These are phyloP conservation scores for Corrigiola litoralis DNA, from an alignment of 179 eudicot species.

Conservation along the genomic window DNA sequence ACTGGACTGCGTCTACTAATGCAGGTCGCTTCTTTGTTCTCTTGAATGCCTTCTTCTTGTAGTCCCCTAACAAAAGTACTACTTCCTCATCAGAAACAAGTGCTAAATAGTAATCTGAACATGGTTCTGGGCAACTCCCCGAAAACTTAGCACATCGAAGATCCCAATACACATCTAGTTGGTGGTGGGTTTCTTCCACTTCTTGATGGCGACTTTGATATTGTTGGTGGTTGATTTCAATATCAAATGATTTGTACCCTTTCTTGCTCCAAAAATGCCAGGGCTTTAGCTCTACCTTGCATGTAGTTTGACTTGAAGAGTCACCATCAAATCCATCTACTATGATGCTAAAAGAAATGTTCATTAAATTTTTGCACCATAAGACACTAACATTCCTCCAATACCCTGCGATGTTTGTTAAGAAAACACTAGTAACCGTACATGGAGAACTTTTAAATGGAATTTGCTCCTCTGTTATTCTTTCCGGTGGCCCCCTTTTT, in stretches of 20 bases:
- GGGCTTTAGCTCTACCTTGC: conserved; percentile 82
- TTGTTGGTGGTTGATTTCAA: conserved; percentile 29
- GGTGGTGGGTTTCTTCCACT: conserved; percentile 19
- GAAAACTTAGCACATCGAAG: conserved; percentile 65
- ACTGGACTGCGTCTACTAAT: conserved; percentile 49
- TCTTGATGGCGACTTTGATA: not conserved
- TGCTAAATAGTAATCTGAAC: conserved; percentile 66
- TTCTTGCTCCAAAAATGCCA: conserved; percentile 95
- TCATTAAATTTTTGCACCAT: conserved; percentile 73
- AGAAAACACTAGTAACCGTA: conserved; percentile 52
- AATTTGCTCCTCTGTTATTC: conserved; percentile 37
- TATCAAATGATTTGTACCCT: conserved; percentile 61
- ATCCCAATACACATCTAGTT: conserved; percentile 77
- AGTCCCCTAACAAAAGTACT: conserved; percentile 64
- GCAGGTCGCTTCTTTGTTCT: conserved; percentile 65
- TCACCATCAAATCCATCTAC: conserved; percentile 50
- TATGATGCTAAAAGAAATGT: conserved; percentile 42
- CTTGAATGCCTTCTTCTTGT: conserved; percentile 66
- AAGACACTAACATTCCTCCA: conserved; percentile 69
- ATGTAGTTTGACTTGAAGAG: conserved; percentile 31
- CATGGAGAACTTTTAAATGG: conserved; percentile 40
- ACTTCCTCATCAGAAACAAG: conserved; percentile 72
- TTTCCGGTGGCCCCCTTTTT: conserved; percentile 22
- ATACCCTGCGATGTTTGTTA: conserved; percentile 54
- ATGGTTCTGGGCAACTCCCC: conserved; percentile 66